Base-by-base conservation (phyloP, 1,139 yeast species). In the Scheffersomyces lignicola region DNA sequence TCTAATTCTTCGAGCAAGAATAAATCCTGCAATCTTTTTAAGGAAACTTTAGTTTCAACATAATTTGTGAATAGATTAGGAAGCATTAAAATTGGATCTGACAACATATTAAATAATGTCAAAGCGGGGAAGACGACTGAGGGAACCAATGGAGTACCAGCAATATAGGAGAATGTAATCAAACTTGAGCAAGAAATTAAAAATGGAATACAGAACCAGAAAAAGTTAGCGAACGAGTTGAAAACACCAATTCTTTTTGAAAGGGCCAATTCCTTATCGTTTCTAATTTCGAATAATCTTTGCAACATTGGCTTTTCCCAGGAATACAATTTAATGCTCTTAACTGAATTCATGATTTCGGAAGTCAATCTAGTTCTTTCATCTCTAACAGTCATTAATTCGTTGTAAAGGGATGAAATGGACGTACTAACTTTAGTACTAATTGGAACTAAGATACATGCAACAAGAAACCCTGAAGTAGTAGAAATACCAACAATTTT, bases 271-370 rank as follows among this genome's bases (percentile, higher is more conserved):
- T 66, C 72, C 29, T 56, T 51, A 17, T 52, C 60, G 39, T 65
- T 65, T 51, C 73, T 57, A 17, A 65, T 48, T 2, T 43, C 53
- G 30, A 52, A 51, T 28, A 66, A 52, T 42, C 62, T 52, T 22
- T 49, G 44, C 41, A 65, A 45, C 62, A 65, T 62, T 11, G 73
- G 71, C 17, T 43, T 38, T 38, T 64, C 69, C 70, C 70, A 64
- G 3, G 67, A 59, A 39, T 62, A 63, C 29, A 64, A 54, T 39
- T 67, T 67, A 44, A 67, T 56, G 29, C 68, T 60, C 37, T 65
- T 67, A 22, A 67, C 60, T 3, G 72, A 58, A 32, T 53, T 58
- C 34, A 67, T 54, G 25, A 67, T 62, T 44, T 67, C 73, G 16
- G 62, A 59, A 14, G 65, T 64, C 33, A 65, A 48, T 21, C 61